Base-by-base conservation (phyloP, 2,329 filamentous ascomycete species). In the Rhynchosporium secalis region DNA sequence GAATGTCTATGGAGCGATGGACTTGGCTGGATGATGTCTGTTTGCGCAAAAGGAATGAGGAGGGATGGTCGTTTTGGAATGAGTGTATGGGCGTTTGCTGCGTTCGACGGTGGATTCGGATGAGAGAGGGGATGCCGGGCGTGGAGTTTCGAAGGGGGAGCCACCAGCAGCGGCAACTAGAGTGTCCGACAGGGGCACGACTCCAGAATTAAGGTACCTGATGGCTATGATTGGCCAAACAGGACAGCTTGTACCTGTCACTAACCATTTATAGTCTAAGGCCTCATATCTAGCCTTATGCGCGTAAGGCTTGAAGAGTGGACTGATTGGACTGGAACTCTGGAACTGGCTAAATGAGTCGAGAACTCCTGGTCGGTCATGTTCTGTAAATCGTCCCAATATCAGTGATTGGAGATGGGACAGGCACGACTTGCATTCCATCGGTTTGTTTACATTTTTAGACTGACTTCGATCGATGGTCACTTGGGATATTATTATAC, bases 61-160 rank as follows among this genome's bases (percentile, higher is more conserved):
- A 29, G 36, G 36, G 51, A 54, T 28, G 51, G 51, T 15, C 28
- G 51, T 54, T 54, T 54, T 40, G 51, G 36, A 54, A 54, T 54
- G 51, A 54, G 51, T 54, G 51, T 54, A 54, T 54, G 51, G 33
- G 36, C 51, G 51, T 54, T 28, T 54, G 51, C 20, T 54, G 20
- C 51, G n/a, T 33, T 54, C 51, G 51, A 29, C 31, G 51, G 51
- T 54, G 33, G 36, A 29, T n/a, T 52, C 48, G 31, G 51, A 41
- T 40, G 36, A 54, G 51, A 54, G 51, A 54, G 51, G 36, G 51
- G 51, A 54, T 29, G 51, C n/a, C 33, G 36, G n/a, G 12, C n/a
- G 20, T 48, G 26, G 26, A 48, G 46, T 52, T 52, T 40, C 51
- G 36, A 26, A 36, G 51, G 29, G 7, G 31, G 33, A 26, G 40